phyloP scores from a whole-genome alignment of 371 early-diverging fungal species.

The Globomyces sp. region DNA sequence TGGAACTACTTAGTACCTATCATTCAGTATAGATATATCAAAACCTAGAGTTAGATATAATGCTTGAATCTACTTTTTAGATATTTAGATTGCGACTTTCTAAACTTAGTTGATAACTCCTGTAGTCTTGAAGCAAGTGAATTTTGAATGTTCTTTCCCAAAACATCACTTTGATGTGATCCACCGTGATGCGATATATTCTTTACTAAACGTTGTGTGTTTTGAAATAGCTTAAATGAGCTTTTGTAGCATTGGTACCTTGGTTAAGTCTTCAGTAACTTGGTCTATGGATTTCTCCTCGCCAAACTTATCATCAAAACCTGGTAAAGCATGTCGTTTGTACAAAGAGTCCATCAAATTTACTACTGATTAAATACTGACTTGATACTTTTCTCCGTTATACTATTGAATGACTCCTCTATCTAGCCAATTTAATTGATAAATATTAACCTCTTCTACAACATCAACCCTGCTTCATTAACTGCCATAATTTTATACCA shows the following conservation, averaged over 20 bases:
- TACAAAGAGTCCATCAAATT: slow-evolving; percentile 80
- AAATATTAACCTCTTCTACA: slow-evolving; percentile 27
- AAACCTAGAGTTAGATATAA: too few species aligned
- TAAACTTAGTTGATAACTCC: slow-evolving; percentile 74
- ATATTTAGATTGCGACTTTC: slow-evolving; percentile 84
- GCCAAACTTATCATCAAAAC: slow-evolving; percentile 84
- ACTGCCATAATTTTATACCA: slow-evolving; percentile 54
- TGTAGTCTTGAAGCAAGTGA: slow-evolving; percentile 88
- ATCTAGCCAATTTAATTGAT: slow-evolving; percentile 26
- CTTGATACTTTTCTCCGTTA: slow-evolving; percentile 64
- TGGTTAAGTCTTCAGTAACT: slow-evolving; percentile 78
- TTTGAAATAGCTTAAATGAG: slow-evolving; percentile 71
- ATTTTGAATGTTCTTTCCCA: slow-evolving; percentile 85
- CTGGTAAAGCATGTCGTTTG: slow-evolving; percentile 86
- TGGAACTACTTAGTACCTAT: too few species aligned
- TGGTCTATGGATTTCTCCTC: slow-evolving; percentile 84
- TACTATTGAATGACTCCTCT: slow-evolving; percentile 41
- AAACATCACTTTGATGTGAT: slow-evolving; percentile 63
- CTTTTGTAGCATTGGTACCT: slow-evolving; percentile 43
- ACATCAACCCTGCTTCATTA: slow-evolving; percentile 25
- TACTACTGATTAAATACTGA: slow-evolving; percentile 47
- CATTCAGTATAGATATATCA: too few species aligned
- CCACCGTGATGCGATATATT: slow-evolving; percentile 40
- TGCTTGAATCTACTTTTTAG: slow-evolving; percentile 63
- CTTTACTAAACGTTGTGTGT: slow-evolving; percentile 77